A percentile compares a stretch with the other conserved stretches of the same genome.
Evolutionary conservation across 495 filamentous ascomycete species (phyloP).

Genomic region (Bathelium albidoporum): DNA sequence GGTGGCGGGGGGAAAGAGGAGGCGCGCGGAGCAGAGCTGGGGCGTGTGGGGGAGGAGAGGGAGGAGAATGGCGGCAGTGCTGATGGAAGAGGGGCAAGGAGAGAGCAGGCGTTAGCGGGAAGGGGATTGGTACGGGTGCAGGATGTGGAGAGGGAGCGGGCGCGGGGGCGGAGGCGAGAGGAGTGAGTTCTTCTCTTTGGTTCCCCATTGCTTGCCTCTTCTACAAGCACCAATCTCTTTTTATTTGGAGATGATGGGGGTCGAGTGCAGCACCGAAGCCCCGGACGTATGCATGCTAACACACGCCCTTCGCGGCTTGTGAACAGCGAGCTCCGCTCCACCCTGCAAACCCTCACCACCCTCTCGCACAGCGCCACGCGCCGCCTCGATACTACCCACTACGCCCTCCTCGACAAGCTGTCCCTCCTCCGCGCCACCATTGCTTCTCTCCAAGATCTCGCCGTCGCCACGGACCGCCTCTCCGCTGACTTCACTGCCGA

Average conservation of each 20-base stretch:
- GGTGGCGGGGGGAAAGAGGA: not conserved
- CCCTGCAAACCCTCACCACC: constrained; percentile 29
- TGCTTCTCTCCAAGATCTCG: constrained; percentile 57
- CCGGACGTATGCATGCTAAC: too few relatives aligned
- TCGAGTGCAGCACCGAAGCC: too few relatives aligned
- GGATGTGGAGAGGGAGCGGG: constrained; percentile 2
- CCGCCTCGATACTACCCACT: constrained; percentile 78
- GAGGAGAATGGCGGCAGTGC: not conserved
- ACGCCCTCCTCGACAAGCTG: constrained; percentile 70
- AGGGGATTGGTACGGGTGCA: not conserved
- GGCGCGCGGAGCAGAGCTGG: not conserved
- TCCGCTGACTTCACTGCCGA: constrained; percentile 53
- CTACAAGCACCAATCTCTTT: too few relatives aligned
- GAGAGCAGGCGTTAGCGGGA: not conserved
- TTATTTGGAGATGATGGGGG: not conserved
- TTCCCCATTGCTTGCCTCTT: not conserved
- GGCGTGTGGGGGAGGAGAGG: not conserved
- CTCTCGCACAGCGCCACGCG: constrained; percentile 48
- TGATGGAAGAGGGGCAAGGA: not conserved
- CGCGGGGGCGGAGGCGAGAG: not conserved
- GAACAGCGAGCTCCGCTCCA: constrained; percentile 23
- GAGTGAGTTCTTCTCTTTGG: not conserved
- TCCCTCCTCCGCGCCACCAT: constrained; percentile 59
- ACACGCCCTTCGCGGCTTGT: too few relatives aligned
- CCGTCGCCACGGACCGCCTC: constrained; percentile 48